Base-by-base conservation (phyloP, 106 monocot genomes). In the Apostasia ramifera region DNA sequence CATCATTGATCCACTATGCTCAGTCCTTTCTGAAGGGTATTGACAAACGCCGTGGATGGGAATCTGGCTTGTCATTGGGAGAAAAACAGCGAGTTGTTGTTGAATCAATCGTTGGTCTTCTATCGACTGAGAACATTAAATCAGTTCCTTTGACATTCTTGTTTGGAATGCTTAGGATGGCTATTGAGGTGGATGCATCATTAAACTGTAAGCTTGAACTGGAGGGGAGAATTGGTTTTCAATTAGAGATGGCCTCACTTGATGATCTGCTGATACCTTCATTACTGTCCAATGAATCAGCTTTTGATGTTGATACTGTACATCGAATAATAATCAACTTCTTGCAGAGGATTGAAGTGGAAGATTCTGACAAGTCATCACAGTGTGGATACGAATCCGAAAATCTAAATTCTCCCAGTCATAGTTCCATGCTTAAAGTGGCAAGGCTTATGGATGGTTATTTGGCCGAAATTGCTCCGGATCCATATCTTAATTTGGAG, bases 121-220 rank as follows among this genome's bases (percentile, higher is more conserved):
- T 94, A 58, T 73, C 83, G 11, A 77, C 74, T 4, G 94, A 94
- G 51, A 90, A 86, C 70, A 81, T 79, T 26, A 73, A 70, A 13
- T 75, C 79, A 6, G 74, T 91, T 77, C 87, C 94, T 47, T 53
- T 90, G 15, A 63, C 79, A 11, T 91, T 94, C 50, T 66, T 94
- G 59, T 94, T 94, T 67, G 94, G 90, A 39, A 90, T 94, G 90
- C 79, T 94, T 57, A 88, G 94, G 71, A 94, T 91, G 85, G 94
- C 87, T 43, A 85, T 83, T 5, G 75, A 83, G 59, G 75, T 88
- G 42, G 82, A 87, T 75, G 85, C 85, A 1, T 45, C 77, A 11
- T 44, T 82, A 40, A 60, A 64, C 5, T 90, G 79, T 59, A 84
- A 78, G 75, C 71, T 80, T 46, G 94, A 94, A 55, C 71, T 94